These are phyloP conservation scores for Penicillium sp. DNA, from an alignment of 2,329 filamentous ascomycete species.

Conservation along the genomic window DNA sequence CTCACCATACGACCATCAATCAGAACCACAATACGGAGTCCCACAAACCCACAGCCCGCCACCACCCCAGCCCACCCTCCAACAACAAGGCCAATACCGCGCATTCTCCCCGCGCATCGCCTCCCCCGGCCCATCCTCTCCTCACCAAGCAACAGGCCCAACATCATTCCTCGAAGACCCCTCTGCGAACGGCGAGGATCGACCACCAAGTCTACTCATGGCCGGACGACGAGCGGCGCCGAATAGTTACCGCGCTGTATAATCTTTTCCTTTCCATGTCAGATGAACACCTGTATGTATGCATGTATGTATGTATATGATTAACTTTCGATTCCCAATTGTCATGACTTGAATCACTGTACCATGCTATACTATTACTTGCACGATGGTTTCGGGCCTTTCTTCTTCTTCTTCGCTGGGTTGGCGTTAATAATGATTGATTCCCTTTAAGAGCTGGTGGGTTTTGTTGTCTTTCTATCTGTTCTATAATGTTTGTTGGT, in stretches of 20 bases:
- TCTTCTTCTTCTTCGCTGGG: not conserved
- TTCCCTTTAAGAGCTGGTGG: not conserved
- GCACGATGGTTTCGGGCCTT: not conserved
- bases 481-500: not conserved
- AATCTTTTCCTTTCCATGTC: not conserved
- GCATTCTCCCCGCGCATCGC: constrained; percentile 7
- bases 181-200: constrained; percentile 16
- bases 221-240: constrained; percentile 35
- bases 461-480: not conserved
- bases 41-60: constrained; percentile 1
- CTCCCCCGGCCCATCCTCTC: constrained; percentile 1
- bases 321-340: not conserved
- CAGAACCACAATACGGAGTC: not conserved
- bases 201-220: constrained; percentile 39
- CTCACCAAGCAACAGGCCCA: not conserved
- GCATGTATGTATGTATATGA: constrained; percentile 1
- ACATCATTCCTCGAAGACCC: constrained; percentile 1
- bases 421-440: not conserved
- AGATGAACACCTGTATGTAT: not conserved
- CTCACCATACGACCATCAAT: constrained; percentile 4
- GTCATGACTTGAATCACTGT: not conserved
- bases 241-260: constrained; percentile 34
- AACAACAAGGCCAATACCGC: not conserved
- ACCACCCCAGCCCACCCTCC: not conserved
- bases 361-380: not conserved